A percentile compares a stretch with the other conserved stretches of the same genome.
These are phyloP conservation scores for Grosmannia clavigera DNA, from an alignment of 2,329 filamentous ascomycete species.

Conservation along the genomic window DNA sequence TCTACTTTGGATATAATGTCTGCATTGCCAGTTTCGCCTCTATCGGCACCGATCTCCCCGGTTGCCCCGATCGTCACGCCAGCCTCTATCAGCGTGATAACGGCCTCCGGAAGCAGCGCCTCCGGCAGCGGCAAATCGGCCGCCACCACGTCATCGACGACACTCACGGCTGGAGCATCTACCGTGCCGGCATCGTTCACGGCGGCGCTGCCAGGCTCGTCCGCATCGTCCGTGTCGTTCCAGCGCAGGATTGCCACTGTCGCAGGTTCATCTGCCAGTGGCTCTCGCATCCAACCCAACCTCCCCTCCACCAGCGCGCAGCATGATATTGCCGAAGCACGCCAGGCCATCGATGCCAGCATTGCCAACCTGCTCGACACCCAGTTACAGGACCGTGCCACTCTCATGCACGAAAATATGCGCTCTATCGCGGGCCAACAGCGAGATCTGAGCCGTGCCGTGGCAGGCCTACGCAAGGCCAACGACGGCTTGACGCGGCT, in stretches of 20 bases:
- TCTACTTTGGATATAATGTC: not conserved
- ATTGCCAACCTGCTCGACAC: slow-evolving; percentile 59
- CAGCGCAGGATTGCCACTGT: not conserved
- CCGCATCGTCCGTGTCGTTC: not conserved
- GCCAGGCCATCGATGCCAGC: slow-evolving; percentile 45
- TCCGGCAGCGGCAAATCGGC: not conserved
- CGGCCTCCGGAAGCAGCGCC: not conserved
- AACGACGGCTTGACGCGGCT: slow-evolving; percentile 53
- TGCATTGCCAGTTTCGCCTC: not conserved
- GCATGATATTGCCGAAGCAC: slow-evolving; percentile 42
- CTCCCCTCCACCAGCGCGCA: slow-evolving; percentile 30
- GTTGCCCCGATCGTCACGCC: not conserved
- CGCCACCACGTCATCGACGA: not conserved
- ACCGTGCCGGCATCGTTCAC: not conserved
- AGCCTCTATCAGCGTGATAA: not conserved
- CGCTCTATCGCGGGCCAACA: slow-evolving; percentile 55
- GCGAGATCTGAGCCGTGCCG: slow-evolving; percentile 48
- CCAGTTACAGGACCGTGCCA: slow-evolving; percentile 55
- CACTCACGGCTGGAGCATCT: not conserved
- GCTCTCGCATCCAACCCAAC: slow-evolving; percentile 12
- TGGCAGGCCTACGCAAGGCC: slow-evolving; percentile 47
- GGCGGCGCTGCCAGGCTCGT: not conserved
- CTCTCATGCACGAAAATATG: slow-evolving; percentile 57
- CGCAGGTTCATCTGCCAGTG: not conserved
- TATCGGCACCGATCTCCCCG: not conserved